Evolutionary conservation across 306 rosid genomes (phyloP).

Genomic region (Begonia loranthoides): DNA sequence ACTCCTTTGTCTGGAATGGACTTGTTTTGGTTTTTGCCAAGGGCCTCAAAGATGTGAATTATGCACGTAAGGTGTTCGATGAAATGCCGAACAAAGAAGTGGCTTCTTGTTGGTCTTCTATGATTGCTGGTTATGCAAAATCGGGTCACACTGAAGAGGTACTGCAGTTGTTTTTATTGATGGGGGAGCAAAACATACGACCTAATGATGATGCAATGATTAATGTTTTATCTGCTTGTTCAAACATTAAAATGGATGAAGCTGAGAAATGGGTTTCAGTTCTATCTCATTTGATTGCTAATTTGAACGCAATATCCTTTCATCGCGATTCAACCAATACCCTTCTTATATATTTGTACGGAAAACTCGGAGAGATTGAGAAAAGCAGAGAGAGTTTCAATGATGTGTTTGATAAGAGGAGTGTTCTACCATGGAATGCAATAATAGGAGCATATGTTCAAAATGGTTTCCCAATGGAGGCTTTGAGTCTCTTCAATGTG

Average conservation of each 20-base stretch:
- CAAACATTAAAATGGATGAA: constrained; percentile 26
- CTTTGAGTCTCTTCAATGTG: constrained; percentile 27
- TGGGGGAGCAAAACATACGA: constrained; percentile 28
- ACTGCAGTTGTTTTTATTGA: constrained; percentile 23
- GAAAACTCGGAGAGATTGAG: constrained; percentile 40
- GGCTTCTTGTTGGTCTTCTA: constrained; percentile 35
- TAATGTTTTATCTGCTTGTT: constrained; percentile 46
- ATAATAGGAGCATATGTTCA: constrained; percentile 45
- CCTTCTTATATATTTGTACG: constrained; percentile 31
- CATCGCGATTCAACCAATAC: constrained; percentile 21
- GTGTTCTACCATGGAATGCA: constrained; percentile 47
- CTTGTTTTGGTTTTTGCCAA: constrained; percentile 29
- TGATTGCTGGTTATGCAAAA: constrained; percentile 36
- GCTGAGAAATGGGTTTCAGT: constrained; percentile 35
- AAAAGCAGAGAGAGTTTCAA: constrained; percentile 28
- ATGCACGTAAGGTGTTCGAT: constrained; percentile 40
- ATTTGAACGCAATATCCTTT: constrained; percentile 4
- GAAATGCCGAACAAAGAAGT: constrained; percentile 33
- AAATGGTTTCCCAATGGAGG: constrained; percentile 39
- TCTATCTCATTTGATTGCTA: constrained; percentile 10
- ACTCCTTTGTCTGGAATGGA: constrained; percentile 27
- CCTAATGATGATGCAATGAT: constrained; percentile 40
- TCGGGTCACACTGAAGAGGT: constrained; percentile 27
- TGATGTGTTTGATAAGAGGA: constrained; percentile 21
- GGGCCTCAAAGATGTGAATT: constrained; percentile 20